Evolutionary conservation across 1,139 yeast genomes (phyloP).

Genomic region (Blastobotrys buckinghamii): DNA sequence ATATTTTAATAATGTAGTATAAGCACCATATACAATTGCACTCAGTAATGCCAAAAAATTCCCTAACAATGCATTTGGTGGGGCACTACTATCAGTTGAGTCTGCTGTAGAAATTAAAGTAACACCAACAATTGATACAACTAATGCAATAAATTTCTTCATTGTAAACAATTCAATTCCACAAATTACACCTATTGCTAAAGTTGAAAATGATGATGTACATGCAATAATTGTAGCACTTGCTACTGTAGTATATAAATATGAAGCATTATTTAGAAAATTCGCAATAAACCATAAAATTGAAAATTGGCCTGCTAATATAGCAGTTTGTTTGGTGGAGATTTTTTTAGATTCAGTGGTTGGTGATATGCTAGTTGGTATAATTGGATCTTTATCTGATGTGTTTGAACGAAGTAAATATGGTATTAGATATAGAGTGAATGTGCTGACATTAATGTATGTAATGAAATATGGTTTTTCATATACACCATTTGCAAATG

Average conservation of each 20-base stretch:
- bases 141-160: conserved; percentile 60
- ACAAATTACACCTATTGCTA: conserved; percentile 70
- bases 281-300: conserved; percentile 87
- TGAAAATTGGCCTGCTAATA: conserved; percentile 73
- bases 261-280: conserved; percentile 78
- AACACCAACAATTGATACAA: conserved; percentile 74
- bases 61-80: conserved; percentile 56
- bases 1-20: conserved; percentile 76
- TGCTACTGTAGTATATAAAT: conserved; percentile 85
- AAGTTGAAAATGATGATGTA: conserved; percentile 88
- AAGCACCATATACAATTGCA: conserved; percentile 85
- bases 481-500: conserved; percentile 48
- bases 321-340: conserved; percentile 31
- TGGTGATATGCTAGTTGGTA: conserved; percentile 21
- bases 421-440: conserved; percentile 70
- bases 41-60: conserved; percentile 75
- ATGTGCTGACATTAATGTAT: conserved; percentile 81
- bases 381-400: not conserved
- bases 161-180: conserved; percentile 63
- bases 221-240: conserved; percentile 89
- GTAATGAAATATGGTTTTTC: conserved; percentile 93
- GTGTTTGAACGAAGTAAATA: conserved; percentile 19
- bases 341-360: not conserved
- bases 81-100: conserved; percentile 28
- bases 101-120: conserved; percentile 62